Conservation (phyloP, 495 filamentous ascomycete species). For the Podospora sp. region DNA sequence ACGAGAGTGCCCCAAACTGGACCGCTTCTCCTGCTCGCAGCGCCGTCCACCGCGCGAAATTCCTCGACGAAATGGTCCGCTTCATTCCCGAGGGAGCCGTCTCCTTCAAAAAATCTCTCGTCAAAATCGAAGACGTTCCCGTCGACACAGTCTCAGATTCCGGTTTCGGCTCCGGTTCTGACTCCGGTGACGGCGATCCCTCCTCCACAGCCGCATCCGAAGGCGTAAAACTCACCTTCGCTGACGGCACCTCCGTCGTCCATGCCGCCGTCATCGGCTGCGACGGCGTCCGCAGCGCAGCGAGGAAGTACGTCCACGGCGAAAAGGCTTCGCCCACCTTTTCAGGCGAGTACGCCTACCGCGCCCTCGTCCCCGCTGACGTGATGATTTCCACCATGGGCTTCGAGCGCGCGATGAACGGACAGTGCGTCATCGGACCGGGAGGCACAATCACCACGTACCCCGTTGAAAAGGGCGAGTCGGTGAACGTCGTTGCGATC, state of each 20-base stretch:
- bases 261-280: slow-evolving; percentile 33
- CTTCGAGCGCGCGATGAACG: neutral
- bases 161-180: too few relatives aligned
- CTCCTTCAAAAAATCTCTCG: slow-evolving; percentile 27
- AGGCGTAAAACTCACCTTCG: slow-evolving; percentile 32
- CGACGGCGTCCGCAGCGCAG: slow-evolving; percentile 39
- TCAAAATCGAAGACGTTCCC: neutral
- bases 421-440: slow-evolving; percentile 1
- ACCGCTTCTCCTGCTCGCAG: slow-evolving; percentile 11
- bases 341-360: slow-evolving; percentile 24
- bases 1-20: slow-evolving; percentile 33
- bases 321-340: slow-evolving; percentile 22
- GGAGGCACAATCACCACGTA: slow-evolving; percentile 10
- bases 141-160: too few relatives aligned
- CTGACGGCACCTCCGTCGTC: slow-evolving; percentile 12
- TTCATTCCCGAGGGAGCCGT: slow-evolving; percentile 17
- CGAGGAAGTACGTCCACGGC: slow-evolving; percentile 33
- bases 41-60: slow-evolving; percentile 31
- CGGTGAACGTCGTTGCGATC: slow-evolving; percentile 35
- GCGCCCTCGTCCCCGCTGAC: neutral
- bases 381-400: neutral
- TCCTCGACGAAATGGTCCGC: slow-evolving; percentile 28
- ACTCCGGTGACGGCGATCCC: too few relatives aligned
- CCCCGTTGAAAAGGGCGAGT: slow-evolving; percentile 8
- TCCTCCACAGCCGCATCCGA: neutral